phyloP scores from a whole-genome alignment of 2,329 filamentous ascomycete species.

The Aspergillus versicolor region DNA sequence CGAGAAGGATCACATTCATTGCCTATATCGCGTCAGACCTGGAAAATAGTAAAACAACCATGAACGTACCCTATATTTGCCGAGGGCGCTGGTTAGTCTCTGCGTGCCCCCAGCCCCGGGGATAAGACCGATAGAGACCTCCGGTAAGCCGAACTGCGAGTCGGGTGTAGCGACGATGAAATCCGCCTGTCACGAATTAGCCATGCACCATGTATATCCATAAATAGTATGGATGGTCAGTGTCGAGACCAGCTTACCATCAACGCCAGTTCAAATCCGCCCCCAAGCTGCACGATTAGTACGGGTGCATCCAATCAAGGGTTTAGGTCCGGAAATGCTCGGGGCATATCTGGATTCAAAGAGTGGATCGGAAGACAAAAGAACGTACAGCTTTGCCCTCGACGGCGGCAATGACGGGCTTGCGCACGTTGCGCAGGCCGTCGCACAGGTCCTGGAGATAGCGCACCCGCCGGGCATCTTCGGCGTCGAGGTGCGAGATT shows the following conservation, averaged over 20 bases:
- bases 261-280: conserved; percentile 14
- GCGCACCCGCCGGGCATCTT: background rate
- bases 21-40: background rate
- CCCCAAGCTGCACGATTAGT: conserved; percentile 6
- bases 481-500: conserved; percentile 6
- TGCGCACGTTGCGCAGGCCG: conserved; percentile 5
- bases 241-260: background rate
- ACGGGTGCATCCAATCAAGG: too few relatives aligned
- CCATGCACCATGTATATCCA: too few relatives aligned
- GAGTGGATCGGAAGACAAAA: too few relatives aligned
- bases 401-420: conserved; percentile 11
- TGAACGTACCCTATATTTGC: conserved; percentile 9
- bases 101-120: conserved; percentile 13
- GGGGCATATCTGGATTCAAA: too few relatives aligned
- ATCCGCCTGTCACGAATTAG: background rate
- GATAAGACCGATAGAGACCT: conserved; percentile 11
- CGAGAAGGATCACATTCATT: conserved; percentile 12
- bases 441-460: conserved; percentile 14
- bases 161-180: conserved; percentile 7
- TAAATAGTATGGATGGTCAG: too few relatives aligned
- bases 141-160: conserved; percentile 6
- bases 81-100: conserved; percentile 6
- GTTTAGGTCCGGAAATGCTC: too few relatives aligned
- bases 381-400: conserved; percentile 11
- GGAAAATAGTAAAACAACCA: background rate